Evolutionary conservation across 352 stramenopile genomes (phyloP).

Genomic region (Globisporangium cederbergense): DNA sequence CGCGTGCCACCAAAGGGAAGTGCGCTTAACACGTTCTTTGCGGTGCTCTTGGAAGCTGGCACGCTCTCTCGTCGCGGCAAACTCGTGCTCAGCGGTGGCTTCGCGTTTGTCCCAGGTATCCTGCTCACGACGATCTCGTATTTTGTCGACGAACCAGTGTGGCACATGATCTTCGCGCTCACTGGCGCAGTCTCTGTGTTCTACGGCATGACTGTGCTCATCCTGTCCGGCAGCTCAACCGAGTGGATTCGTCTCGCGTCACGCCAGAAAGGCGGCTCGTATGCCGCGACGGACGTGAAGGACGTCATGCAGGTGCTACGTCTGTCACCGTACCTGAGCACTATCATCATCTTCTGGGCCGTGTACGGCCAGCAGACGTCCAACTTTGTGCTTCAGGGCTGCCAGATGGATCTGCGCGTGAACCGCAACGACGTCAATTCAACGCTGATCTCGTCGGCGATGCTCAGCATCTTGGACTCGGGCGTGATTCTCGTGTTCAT

Average conservation of each 20-base stretch:
- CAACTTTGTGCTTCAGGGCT: slow-evolving; percentile 86
- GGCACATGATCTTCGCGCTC: slow-evolving; percentile 63
- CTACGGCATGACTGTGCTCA: slow-evolving; percentile 70
- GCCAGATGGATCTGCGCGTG: slow-evolving; percentile 88
- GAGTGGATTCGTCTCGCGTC: slow-evolving; percentile 56
- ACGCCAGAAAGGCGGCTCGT: slow-evolving; percentile 50
- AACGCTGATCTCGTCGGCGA: slow-evolving; percentile 79
- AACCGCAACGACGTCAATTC: slow-evolving; percentile 26
- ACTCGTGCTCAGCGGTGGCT: slow-evolving; percentile 69
- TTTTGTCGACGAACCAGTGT: slow-evolving; percentile 58
- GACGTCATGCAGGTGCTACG: slow-evolving; percentile 77
- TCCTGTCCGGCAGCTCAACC: slow-evolving; percentile 55
- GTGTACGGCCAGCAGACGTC: slow-evolving; percentile 83
- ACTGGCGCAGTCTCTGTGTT: slow-evolving; percentile 44
- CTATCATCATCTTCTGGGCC: slow-evolving; percentile 85
- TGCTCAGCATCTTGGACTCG: slow-evolving; percentile 86
- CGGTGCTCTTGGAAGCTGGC: slow-evolving; percentile 62
- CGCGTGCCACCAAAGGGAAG: slow-evolving; percentile 74
- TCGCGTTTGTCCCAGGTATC: slow-evolving; percentile 73
- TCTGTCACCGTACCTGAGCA: slow-evolving; percentile 74
- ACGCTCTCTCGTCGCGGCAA: slow-evolving; percentile 47
- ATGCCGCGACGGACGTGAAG: slow-evolving; percentile 53
- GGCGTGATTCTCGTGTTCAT: slow-evolving; percentile 89
- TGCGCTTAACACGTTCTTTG: slow-evolving; percentile 68
- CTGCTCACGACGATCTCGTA: slow-evolving; percentile 77